Percentiles rank a stretch among this genome's conserved stretches.
Evolutionary conservation across 495 filamentous ascomycete genomes (phyloP).

Genomic region (Diplogelasinospora grovesii): DNA sequence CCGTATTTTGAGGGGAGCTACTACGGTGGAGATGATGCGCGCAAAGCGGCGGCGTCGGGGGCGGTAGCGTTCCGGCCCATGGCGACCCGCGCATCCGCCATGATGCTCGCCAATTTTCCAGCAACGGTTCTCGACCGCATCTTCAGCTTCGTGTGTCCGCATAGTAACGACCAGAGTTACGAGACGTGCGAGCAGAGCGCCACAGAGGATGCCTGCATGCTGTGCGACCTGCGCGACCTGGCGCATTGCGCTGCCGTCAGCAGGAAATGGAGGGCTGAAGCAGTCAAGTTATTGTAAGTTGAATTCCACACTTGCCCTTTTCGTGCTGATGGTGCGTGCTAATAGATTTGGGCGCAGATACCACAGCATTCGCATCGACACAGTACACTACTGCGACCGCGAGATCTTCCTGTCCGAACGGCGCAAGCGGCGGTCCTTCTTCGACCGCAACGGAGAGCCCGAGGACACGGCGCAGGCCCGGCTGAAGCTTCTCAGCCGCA

Average conservation of each 20-base stretch:
- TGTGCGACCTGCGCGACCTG: constrained; percentile 90
- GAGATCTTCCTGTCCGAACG: constrained; percentile 72
- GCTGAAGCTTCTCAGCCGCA: constrained; percentile 69
- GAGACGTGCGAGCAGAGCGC: constrained; percentile 75
- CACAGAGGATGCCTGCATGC: constrained; percentile 82
- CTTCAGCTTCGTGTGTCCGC: constrained; percentile 78
- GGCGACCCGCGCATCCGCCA: constrained; percentile 25
- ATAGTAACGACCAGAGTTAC: constrained; percentile 68
- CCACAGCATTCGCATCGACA: constrained; percentile 82
- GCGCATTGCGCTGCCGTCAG: constrained; percentile 69
- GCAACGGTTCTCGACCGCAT: constrained; percentile 60
- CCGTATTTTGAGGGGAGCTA: no score
- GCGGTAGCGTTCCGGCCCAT: constrained; percentile 12
- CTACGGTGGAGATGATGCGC: no score
- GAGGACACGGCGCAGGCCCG: constrained; percentile 72
- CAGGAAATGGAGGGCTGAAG: constrained; percentile 59
- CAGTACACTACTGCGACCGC: constrained; percentile 88
- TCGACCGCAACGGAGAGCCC: constrained; percentile 67
- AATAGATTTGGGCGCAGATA: constrained; percentile 49
- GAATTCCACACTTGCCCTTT: neutral
- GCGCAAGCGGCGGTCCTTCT: constrained; percentile 69
- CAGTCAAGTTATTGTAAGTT: constrained; percentile 55
- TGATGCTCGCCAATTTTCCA: constrained; percentile 45
- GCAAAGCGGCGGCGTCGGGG: neutral
- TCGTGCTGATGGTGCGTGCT: constrained; percentile 8